These are phyloP conservation scores for Collybiopsis luxurians DNA, from an alignment of 768 basidiomycete genomes.

Conservation along the genomic window DNA sequence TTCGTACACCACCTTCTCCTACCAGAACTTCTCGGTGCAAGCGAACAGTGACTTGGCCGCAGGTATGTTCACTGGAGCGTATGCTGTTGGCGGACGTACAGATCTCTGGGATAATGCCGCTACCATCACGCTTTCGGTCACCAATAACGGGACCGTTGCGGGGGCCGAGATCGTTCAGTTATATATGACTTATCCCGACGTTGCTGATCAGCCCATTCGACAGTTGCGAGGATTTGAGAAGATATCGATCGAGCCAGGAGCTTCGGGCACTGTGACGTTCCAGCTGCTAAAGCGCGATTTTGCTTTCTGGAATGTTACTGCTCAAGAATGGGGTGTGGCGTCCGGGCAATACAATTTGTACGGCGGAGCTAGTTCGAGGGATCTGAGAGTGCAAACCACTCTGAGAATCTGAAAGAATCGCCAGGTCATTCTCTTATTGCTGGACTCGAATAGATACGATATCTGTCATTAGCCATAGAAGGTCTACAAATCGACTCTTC, in stretches of 20 bases:
- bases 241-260: constrained; percentile 10
- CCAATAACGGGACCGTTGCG: constrained; percentile 20
- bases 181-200: constrained; percentile 17
- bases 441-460: too few relatives aligned
- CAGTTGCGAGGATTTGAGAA: constrained; percentile 22
- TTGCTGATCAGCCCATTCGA: constrained; percentile 15
- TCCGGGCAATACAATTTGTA: too few relatives aligned
- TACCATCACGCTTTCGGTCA: constrained; percentile 19
- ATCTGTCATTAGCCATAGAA: too few relatives aligned
- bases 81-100: neutral
- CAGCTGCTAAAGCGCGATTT: neutral
- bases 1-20: constrained; percentile 41
- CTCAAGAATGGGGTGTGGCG: too few relatives aligned
- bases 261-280: neutral
- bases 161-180: constrained; percentile 24
- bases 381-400: too few relatives aligned
- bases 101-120: neutral
- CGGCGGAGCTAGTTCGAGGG: too few relatives aligned
- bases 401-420: too few relatives aligned
- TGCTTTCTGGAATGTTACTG: neutral
- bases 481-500: neutral
- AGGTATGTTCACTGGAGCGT: too few relatives aligned
- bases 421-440: too few relatives aligned
- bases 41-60: too few relatives aligned
- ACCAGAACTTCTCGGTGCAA: constrained; percentile 9